Evolutionary conservation across 148 eudicot species (phyloP).

Genomic region (Rhododendron ferrugineum): DNA sequence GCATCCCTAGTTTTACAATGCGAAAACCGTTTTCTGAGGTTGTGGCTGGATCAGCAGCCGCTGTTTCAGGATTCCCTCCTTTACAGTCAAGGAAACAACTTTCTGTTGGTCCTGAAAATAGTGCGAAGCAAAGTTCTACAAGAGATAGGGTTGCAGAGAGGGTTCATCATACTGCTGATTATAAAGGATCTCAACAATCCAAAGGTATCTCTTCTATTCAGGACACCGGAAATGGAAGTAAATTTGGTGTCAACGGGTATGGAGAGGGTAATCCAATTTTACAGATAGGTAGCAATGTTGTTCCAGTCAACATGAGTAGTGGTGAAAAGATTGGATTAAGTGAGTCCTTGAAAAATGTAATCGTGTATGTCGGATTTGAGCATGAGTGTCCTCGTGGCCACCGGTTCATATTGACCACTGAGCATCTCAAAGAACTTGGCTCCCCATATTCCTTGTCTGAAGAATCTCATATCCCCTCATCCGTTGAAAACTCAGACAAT

Average conservation of each 20-base stretch:
- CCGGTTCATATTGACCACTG: constrained; percentile 70
- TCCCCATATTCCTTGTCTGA: constrained; percentile 45
- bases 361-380: constrained; percentile 82
- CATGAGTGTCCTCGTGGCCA: constrained; percentile 96
- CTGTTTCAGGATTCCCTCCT: constrained; percentile 74
- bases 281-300: constrained; percentile 56
- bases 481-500: constrained; percentile 37
- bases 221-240: constrained; percentile 32
- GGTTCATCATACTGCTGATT: constrained; percentile 24
- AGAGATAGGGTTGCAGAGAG: constrained; percentile 33
- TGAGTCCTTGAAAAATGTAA: constrained; percentile 39
- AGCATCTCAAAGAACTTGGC: constrained; percentile 68
- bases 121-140: constrained; percentile 35
- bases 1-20: constrained; percentile 63
- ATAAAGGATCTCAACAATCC: constrained; percentile 32
- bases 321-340: constrained; percentile 32
- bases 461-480: constrained; percentile 36
- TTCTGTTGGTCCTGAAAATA: constrained; percentile 36
- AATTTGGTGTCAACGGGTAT: constrained; percentile 16
- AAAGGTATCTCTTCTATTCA: constrained; percentile 29
- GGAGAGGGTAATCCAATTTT: constrained; percentile 38
- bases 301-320: constrained; percentile 35
- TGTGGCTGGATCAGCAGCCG: constrained; percentile 78
- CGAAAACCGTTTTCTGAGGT: constrained; percentile 94
- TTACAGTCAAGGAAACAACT: constrained; percentile 51